Evolutionary conservation across 2,329 filamentous ascomycete species (phyloP).

Genomic region (Orbilia oligospora): DNA sequence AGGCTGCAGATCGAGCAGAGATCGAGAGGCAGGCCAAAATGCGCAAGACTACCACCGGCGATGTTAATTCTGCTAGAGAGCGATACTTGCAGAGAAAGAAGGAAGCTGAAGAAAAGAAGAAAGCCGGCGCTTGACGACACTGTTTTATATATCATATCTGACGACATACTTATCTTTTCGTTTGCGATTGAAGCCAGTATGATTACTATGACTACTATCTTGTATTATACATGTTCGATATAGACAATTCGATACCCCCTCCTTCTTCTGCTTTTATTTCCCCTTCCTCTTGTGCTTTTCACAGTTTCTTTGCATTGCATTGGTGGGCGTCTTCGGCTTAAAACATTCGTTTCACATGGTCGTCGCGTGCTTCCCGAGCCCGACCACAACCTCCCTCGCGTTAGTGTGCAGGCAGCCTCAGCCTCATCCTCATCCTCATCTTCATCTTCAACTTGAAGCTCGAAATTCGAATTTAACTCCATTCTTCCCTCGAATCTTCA

Average conservation of each 20-base stretch:
- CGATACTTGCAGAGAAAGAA: constrained; percentile 83
- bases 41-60: constrained; percentile 78
- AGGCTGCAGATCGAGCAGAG: constrained; percentile 76
- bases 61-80: constrained; percentile 83
- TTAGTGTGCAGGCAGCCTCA: no score
- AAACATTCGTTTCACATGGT: constrained; percentile 50
- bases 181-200: background rate
- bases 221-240: constrained; percentile 49
- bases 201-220: background rate
- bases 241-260: constrained; percentile 51
- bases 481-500: constrained; percentile 5
- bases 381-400: constrained; percentile 45
- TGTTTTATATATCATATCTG: background rate
- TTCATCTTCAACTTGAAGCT: constrained; percentile 1
- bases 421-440: constrained; percentile 27
- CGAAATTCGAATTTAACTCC: background rate
- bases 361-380: constrained; percentile 50
- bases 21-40: constrained; percentile 79
- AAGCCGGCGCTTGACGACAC: constrained; percentile 65
- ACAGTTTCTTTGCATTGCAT: constrained; percentile 10
- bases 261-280: background rate
- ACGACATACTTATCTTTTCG: background rate
- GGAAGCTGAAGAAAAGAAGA: constrained; percentile 79
- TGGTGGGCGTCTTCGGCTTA: constrained; percentile 40
- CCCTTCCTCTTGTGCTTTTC: background rate